Conservation (phyloP, 2,329 filamentous ascomycete genomes). For the Aspergillus brunneoviolaceus region DNA sequence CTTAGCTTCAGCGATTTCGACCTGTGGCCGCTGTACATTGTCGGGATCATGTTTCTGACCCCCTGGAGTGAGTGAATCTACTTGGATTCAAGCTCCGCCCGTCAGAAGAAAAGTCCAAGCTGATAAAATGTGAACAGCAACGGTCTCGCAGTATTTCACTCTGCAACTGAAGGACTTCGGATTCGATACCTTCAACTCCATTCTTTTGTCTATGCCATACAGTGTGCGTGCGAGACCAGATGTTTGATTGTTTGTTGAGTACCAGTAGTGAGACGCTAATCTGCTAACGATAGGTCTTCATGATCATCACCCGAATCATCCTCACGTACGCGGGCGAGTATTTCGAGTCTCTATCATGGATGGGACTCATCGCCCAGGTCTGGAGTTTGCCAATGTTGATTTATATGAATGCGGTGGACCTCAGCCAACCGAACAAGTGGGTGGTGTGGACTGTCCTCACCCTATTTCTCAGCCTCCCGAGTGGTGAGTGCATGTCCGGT, state of each 20-base stretch:
- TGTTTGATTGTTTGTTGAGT: constrained; percentile 23
- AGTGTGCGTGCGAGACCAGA: constrained; percentile 35
- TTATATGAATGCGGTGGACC: constrained; percentile 50
- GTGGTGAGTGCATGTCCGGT: constrained; percentile 28
- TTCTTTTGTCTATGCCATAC: constrained; percentile 57
- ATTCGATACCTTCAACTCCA: constrained; percentile 57
- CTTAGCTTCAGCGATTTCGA: constrained; percentile 53
- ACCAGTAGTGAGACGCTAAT: constrained; percentile 10
- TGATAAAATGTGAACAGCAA: constrained; percentile 12
- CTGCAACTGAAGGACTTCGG: constrained; percentile 48
- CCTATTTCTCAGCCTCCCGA: constrained; percentile 54
- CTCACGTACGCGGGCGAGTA: constrained; percentile 35
- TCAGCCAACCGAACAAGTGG: constrained; percentile 50
- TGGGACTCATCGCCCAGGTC: constrained; percentile 52
- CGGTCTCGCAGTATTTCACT: constrained; percentile 31
- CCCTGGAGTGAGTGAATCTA: constrained; percentile 23
- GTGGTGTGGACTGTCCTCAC: constrained; percentile 52
- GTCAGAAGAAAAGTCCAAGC: too few relatives aligned
- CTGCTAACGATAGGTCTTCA: constrained; percentile 6
- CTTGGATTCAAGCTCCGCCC: neutral
- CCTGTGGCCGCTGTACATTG: constrained; percentile 54
- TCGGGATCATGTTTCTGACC: constrained; percentile 43
- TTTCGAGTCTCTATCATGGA: constrained; percentile 51
- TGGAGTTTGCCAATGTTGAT: constrained; percentile 56
- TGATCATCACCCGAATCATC: constrained; percentile 15